These are phyloP conservation scores for Russula emetica DNA, from an alignment of 768 basidiomycete species.

Conservation along the genomic window DNA sequence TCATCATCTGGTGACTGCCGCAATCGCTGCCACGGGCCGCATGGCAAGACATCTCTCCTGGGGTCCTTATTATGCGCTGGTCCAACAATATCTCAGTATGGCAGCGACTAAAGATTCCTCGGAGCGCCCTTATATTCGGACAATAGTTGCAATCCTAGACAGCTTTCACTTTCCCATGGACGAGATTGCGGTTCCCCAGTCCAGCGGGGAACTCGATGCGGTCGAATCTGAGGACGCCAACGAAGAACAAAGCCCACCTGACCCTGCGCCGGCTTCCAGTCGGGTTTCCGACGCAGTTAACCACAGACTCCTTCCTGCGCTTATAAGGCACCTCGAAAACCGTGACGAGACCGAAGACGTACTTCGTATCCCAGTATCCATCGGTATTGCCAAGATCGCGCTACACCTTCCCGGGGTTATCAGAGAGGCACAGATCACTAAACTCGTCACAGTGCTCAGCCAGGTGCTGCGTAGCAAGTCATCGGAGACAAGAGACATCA, in stretches of 20 bases:
- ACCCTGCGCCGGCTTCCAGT: constrained; percentile 25
- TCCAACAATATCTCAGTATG: constrained; percentile 76
- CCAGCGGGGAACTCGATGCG: constrained; percentile 32
- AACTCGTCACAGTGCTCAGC: constrained; percentile 77
- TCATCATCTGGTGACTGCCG: constrained; percentile 87
- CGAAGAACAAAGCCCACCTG: constrained; percentile 30
- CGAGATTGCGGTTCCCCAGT: constrained; percentile 40
- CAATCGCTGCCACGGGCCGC: constrained; percentile 71
- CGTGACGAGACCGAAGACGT: constrained; percentile 78
- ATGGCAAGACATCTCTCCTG: constrained; percentile 76
- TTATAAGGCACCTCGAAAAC: constrained; percentile 78
- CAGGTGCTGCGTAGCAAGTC: constrained; percentile 92
- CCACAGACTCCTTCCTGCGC: constrained; percentile 66
- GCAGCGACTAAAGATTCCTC: constrained; percentile 62
- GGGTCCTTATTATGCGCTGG: constrained; percentile 75
- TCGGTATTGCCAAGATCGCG: constrained; percentile 84
- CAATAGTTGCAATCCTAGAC: constrained; percentile 79
- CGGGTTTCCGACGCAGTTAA: constrained; percentile 74
- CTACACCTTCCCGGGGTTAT: constrained; percentile 64
- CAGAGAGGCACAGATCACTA: constrained; percentile 64
- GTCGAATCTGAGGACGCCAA: constrained; percentile 30
- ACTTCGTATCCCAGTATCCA: constrained; percentile 81
- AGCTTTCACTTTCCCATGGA: constrained; percentile 91
- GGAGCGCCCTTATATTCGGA: constrained; percentile 79
- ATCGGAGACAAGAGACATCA: constrained; percentile 86